These are phyloP conservation scores for Colletotrichum salicis DNA, from an alignment of 2,329 filamentous ascomycete species.

Conservation along the genomic window DNA sequence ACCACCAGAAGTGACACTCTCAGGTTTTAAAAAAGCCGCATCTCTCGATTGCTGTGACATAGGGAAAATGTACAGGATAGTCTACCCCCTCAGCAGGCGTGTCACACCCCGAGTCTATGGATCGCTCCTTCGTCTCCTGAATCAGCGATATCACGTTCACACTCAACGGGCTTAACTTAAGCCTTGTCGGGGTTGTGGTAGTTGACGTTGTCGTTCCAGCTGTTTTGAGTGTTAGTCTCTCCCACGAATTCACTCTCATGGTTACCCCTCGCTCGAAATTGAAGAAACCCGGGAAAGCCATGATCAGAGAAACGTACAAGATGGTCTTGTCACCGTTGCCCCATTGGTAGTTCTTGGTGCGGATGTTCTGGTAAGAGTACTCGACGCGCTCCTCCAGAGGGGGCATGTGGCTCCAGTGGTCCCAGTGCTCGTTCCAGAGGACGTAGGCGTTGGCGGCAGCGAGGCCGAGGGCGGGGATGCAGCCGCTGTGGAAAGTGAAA, in stretches of 20 bases:
- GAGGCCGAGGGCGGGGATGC: slow-evolving; percentile 77
- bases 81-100: slow-evolving; percentile 28
- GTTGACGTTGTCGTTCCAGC: slow-evolving; percentile 96
- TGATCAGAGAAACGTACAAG: slow-evolving; percentile 64
- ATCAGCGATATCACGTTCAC: slow-evolving; percentile 12
- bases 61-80: slow-evolving; percentile 43
- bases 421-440: slow-evolving; percentile 96
- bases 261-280: not conserved
- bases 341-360: slow-evolving; percentile 95
- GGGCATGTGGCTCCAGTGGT: slow-evolving; percentile 87
- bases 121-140: slow-evolving; percentile 17
- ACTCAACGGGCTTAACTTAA: slow-evolving; percentile 12
- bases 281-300: not conserved
- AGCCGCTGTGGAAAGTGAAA: slow-evolving; percentile 66
- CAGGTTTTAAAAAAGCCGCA: slow-evolving; percentile 14
- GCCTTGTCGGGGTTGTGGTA: slow-evolving; percentile 93
- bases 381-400: slow-evolving; percentile 90
- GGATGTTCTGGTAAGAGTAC: slow-evolving; percentile 98
- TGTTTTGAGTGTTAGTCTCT: slow-evolving; percentile 47
- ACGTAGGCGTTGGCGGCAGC: slow-evolving; percentile 85
- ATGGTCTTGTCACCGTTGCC: slow-evolving; percentile 93
- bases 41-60: slow-evolving; percentile 32
- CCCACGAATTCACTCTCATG: not conserved
- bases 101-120: slow-evolving; percentile 27
- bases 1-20: not conserved